Conservation (phyloP, 108 stramenopile species). For the Skeletonema menzelii region DNA sequence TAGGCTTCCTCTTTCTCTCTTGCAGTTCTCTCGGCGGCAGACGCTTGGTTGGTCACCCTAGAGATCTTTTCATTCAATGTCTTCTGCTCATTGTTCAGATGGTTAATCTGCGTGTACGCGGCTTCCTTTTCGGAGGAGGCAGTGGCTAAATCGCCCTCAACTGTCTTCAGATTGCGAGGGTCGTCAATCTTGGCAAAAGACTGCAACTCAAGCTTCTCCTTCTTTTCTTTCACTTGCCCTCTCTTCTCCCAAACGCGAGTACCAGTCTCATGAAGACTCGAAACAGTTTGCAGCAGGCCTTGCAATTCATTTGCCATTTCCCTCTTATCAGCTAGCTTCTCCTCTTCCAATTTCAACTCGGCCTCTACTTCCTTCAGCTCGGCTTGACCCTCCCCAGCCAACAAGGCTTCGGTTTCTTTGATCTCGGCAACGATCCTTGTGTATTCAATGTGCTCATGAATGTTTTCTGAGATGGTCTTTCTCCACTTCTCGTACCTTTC, state of each 20-base stretch:
- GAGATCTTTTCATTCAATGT: slow-evolving; percentile 52
- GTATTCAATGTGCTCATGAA: slow-evolving; percentile 48
- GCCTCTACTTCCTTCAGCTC: slow-evolving; percentile 33
- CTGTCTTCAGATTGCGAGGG: slow-evolving; percentile 61
- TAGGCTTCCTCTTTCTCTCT: slow-evolving; percentile 68
- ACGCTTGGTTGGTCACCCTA: slow-evolving; percentile 37
- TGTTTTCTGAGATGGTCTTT: slow-evolving; percentile 28
- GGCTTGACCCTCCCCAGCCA: slow-evolving; percentile 29
- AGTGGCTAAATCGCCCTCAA: slow-evolving; percentile 60
- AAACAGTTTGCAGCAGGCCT: slow-evolving; percentile 40
- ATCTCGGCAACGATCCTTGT: slow-evolving; percentile 57
- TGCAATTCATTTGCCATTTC: slow-evolving; percentile 49
- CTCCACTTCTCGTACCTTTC: slow-evolving; percentile 57
- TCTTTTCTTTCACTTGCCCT: slow-evolving; percentile 60
- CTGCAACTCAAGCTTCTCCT: slow-evolving; percentile 40
- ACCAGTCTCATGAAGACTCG: slow-evolving; percentile 43
- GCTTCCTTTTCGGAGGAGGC: slow-evolving; percentile 55
- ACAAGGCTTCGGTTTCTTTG: slow-evolving; percentile 47
- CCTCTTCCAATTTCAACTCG: slow-evolving; percentile 32
- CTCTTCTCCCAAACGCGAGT: slow-evolving; percentile 57
- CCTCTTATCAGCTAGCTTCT: slow-evolving; percentile 22
- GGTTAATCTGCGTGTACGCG: slow-evolving; percentile 53
- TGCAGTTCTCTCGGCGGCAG: slow-evolving; percentile 53
- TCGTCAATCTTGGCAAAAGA: slow-evolving; percentile 19
- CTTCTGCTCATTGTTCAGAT: slow-evolving; percentile 70